Evolutionary conservation across 306 rosid genomes (phyloP), one percentile per base, ranked within the genome.

Genomic region (Rosa chinensis): DNA sequence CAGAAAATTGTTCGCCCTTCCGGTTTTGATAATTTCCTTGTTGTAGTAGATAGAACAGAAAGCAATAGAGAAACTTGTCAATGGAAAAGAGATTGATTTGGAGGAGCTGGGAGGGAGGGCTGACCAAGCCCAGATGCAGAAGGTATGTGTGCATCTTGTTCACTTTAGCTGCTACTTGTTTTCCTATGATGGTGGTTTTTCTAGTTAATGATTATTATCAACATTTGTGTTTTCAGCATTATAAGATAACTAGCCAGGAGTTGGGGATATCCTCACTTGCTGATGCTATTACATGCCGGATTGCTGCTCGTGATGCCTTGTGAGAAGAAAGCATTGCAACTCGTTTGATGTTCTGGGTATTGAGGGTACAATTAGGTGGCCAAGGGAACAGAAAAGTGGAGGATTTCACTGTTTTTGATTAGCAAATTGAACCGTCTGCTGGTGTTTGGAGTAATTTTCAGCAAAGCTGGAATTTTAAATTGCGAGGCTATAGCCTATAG

Each of bases 251-350:
- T 70, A 84, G 82, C 47, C 48, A 35, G 23, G 97, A 94, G 82
- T 88, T 91, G 45, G 97, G 89, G 75, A 64, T 94, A 43, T 94
- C 99, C 32, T 85, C 97, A 17, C 86, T 92, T 72, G 88, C 90
- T 35, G 95, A 92, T 86, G 97, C 93, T 44, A 91, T 94, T 73
- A 82, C 88, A 55, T 88, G 95, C 77, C 89, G 97, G 21, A 92
- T 92, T 21, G 95, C 97, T 45, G 87, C 95, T 18, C 94, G 95
- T 12, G 97, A 91, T 76, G 94, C 94, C 70, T 79, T 89, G 86
- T 94, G 90, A 93, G 85, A 86, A 70, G 56, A 18, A 69, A 53
- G 43, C 28, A 61, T 69, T 53, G 13, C 3, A 49, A 32, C 5
- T 20, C 8, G 13, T 18, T 44, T 73, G 25, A 13, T 44, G 61